A percentile compares a stretch with the other conserved stretches of the same genome.
phyloP scores from a whole-genome alignment of 1,284 basidiomycete genomes.

The Austroboletus olivaceoglutinosus region DNA sequence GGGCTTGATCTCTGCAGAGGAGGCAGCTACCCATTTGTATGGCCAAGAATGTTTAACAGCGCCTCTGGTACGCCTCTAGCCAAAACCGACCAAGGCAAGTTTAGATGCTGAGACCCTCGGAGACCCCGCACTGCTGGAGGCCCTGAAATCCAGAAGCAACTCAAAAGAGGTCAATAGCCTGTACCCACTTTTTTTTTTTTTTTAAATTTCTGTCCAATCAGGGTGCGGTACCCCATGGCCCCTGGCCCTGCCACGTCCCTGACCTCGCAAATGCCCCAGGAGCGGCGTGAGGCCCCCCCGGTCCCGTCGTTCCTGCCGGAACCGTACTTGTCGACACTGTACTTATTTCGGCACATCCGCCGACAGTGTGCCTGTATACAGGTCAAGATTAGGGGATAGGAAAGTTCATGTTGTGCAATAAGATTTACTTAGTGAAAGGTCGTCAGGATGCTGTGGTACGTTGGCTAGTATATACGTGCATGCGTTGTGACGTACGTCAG shows the following conservation, averaged over 20 bases:
- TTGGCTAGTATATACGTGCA: slow-evolving; percentile 16
- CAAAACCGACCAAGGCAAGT: background rate
- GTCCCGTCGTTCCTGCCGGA: too few species aligned
- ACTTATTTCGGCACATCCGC: slow-evolving; percentile 26
- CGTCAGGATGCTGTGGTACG: slow-evolving; percentile 20
- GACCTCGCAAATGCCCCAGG: too few species aligned
- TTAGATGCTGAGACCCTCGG: slow-evolving; percentile 19
- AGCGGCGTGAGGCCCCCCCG: too few species aligned
- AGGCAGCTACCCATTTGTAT: slow-evolving; percentile 18
- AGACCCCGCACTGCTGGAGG: slow-evolving; percentile 7
- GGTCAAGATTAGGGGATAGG: slow-evolving; percentile 25
- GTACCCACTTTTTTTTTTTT: too few species aligned
- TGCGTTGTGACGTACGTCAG: too few species aligned
- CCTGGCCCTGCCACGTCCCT: too few species aligned
- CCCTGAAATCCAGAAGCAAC: too few species aligned
- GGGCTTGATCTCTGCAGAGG: slow-evolving; percentile 25
- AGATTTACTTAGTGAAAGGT: slow-evolving; percentile 26
- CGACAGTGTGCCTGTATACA: slow-evolving; percentile 28
- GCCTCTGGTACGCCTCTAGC: slow-evolving; percentile 20
- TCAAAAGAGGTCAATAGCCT: too few species aligned
- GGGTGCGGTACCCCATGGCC: too few species aligned
- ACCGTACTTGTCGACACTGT: slow-evolving; percentile 28
- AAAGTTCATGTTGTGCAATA: slow-evolving; percentile 25
- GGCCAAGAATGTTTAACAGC: slow-evolving; percentile 22
- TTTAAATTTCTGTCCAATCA: too few species aligned